phyloP scores from a whole-genome alignment of 2,329 filamentous ascomycete species.

The Hymenoscyphus fructigenus region DNA sequence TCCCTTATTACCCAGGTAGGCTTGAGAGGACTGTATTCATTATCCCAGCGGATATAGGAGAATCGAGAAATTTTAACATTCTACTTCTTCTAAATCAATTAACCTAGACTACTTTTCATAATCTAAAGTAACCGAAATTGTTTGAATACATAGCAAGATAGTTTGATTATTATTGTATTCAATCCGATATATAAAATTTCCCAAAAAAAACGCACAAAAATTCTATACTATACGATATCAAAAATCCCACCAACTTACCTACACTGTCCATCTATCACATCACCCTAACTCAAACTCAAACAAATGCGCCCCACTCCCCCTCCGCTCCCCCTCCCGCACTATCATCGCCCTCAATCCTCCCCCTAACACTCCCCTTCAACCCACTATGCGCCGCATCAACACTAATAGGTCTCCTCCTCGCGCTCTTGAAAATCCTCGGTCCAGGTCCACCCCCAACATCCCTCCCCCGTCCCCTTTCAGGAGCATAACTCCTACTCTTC shows the following conservation, averaged over 20 bases:
- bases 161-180: neutral
- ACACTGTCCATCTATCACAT: neutral
- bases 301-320: constrained; percentile 28
- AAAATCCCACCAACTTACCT: neutral
- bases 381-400: constrained; percentile 23
- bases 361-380: constrained; percentile 18
- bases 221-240: constrained; percentile 3
- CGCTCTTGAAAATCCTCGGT: constrained; percentile 23
- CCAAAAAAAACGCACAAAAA: neutral
- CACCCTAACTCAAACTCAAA: constrained; percentile 14
- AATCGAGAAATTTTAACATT: neutral
- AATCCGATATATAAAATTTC: neutral
- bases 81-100: neutral
- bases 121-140: too few species aligned
- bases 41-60: too few species aligned
- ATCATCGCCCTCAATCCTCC: constrained; percentile 10
- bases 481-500: neutral
- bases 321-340: constrained; percentile 3
- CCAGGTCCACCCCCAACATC: constrained; percentile 10
- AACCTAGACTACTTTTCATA: neutral
- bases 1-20: too few species aligned
- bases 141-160: neutral
- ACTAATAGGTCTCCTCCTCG: constrained; percentile 28
- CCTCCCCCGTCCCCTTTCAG: neutral
- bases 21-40: too few species aligned